phyloP scores from a whole-genome alignment of 164 flowering plant species.

The Annona squamosa region DNA sequence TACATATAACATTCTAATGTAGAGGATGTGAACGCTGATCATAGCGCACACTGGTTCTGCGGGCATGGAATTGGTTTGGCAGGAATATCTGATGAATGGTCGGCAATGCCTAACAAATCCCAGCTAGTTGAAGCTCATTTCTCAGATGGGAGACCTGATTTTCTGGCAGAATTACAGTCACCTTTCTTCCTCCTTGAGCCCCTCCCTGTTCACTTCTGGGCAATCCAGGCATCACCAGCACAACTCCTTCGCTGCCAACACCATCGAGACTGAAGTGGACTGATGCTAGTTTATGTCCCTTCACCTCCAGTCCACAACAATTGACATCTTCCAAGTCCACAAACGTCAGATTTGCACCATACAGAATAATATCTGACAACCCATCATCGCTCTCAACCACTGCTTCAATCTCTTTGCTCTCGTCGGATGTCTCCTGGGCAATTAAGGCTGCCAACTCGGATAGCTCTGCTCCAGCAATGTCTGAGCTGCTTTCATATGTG shows the following conservation, averaged over 20 bases:
- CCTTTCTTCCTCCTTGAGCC: conserved; percentile 23
- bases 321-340: conserved; percentile 44
- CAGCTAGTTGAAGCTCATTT: conserved; percentile 26
- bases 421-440: conserved; percentile 20
- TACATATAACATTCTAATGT: too few relatives aligned
- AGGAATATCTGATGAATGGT: background rate
- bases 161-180: conserved; percentile 40
- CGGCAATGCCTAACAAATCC: conserved; percentile 18
- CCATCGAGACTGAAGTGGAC: conserved; percentile 44
- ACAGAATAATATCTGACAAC: conserved; percentile 36
- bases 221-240: conserved; percentile 46
- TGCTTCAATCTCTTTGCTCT: conserved; percentile 28
- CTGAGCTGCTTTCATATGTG: conserved; percentile 29
- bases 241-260: conserved; percentile 59
- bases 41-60: too few relatives aligned
- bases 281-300: conserved; percentile 37
- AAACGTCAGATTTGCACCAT: conserved; percentile 67
- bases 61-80: too few relatives aligned
- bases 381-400: conserved; percentile 28
- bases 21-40: too few relatives aligned
- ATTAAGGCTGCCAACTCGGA: conserved; percentile 35
- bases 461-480: conserved; percentile 19
- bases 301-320: conserved; percentile 43
- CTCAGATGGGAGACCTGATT: conserved; percentile 28
- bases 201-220: conserved; percentile 8